Evolutionary conservation across 768 basidiomycete genomes (phyloP).

Genomic region (Suillus occidentalis): DNA sequence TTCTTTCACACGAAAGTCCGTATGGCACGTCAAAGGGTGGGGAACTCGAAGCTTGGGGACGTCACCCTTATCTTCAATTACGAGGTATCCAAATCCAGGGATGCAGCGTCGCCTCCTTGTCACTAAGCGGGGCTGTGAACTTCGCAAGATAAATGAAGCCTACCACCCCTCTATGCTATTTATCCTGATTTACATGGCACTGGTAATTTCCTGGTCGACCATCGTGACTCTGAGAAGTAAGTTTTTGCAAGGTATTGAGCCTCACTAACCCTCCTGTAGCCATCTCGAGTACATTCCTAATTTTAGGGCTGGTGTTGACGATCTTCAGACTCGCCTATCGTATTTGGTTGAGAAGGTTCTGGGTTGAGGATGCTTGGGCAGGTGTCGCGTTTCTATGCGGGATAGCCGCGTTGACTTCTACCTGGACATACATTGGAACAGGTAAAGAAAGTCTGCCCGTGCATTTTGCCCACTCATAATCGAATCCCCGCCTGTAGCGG

Average conservation of each 20-base stretch:
- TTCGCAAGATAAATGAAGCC: neutral
- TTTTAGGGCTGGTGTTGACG: conserved; percentile 12
- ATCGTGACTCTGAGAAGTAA: neutral
- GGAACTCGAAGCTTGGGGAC: neutral
- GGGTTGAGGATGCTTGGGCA: conserved; percentile 25
- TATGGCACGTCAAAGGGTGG: neutral
- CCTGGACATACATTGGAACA: conserved; percentile 12
- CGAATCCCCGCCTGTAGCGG: neutral
- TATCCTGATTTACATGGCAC: neutral
- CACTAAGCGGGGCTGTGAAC: neutral
- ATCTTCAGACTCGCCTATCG: conserved; percentile 24
- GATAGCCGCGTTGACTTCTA: neutral
- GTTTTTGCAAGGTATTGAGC: neutral
- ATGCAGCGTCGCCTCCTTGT: neutral
- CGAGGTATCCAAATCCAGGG: neutral
- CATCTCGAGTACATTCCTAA: conserved; percentile 7
- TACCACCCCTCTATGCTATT: neutral
- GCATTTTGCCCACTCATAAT: neutral
- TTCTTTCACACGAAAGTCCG: neutral
- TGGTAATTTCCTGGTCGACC: neutral
- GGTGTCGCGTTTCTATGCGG: conserved; percentile 17
- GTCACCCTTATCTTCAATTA: neutral
- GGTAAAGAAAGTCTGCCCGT: conserved; percentile 4
- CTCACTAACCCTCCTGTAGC: conserved; percentile 7
- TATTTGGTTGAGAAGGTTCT: conserved; percentile 17